Base-by-base conservation (phyloP, 148 eudicot genomes). In the Polygonum aviculare region DNA sequence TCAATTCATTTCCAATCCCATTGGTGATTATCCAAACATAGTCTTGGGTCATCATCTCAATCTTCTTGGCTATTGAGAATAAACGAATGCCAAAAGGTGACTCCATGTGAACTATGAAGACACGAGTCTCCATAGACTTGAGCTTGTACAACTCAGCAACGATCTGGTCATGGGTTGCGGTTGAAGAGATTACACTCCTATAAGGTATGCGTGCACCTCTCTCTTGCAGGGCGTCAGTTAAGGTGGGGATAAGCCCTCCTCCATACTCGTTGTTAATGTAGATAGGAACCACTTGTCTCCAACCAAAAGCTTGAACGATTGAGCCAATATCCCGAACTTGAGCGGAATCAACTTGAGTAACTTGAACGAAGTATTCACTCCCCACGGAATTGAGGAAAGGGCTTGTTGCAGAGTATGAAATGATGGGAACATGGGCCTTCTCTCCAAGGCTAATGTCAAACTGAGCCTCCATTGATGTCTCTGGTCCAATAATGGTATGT, bases 1-100 rank as follows among this genome's bases (percentile, higher is more conserved):
- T 44, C 2, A 83, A n/a, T 10, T 69, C 21, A 78, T 83, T 79
- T 67, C 38, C 57, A n/a, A 83, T 31, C 50, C 81, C 82, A 76
- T 78, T 82, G 0, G 91, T 83, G 36, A 81, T 35, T 4, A 88
- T 84, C 88, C 91, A 88, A 18, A 69, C 91, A 77, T 85, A 88
- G 4, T 80, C 91, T 49, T 82, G n/a, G n/a, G 49, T 80, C 82
- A 87, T 77, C 88, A 87, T 87, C 39, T 84, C 88, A 47, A 57
- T 7, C 67, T 85, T 78, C 44, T 76, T 79, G 11, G 82, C 84
- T 16, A 54, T 77, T 7, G 55, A 44, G 14, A 88, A 84, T 22
- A 85, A n/a, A 15, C 80, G 62, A 4, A 77, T 9, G 0, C 83
- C 88, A 14, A 82, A 72, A 36, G 40, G 22, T 31, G 15, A 10